Percentiles rank a stretch among this genome's conserved stretches.
Evolutionary conservation across 2,329 filamentous ascomycete species (phyloP).

Genomic region (Lizonia empirigonia): DNA sequence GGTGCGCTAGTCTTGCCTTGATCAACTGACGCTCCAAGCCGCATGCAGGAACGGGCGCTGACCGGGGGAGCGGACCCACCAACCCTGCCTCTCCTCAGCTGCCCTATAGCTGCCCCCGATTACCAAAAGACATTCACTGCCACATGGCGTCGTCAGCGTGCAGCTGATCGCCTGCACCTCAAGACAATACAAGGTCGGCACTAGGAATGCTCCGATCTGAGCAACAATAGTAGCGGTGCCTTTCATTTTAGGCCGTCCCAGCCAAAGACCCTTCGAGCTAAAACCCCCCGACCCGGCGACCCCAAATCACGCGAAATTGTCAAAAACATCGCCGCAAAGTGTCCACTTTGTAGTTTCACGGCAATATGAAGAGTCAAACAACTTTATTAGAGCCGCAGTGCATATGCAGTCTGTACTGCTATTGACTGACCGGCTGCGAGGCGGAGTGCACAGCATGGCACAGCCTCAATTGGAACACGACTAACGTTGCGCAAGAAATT

Average conservation of each 20-base stretch:
- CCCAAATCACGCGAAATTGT: background rate
- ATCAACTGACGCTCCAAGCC: constrained; percentile 11
- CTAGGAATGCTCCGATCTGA: background rate
- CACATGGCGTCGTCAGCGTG: constrained; percentile 11
- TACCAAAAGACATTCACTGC: constrained; percentile 18
- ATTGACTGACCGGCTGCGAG: background rate
- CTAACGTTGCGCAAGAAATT: background rate
- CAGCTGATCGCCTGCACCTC: constrained; percentile 6
- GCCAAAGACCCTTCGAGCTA: background rate
- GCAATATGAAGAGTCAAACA: background rate
- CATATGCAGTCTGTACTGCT: background rate
- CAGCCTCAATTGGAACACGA: constrained; percentile 16
- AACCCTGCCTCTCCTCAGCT: constrained; percentile 13
- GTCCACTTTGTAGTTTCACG: background rate
- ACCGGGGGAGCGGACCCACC: constrained; percentile 1
- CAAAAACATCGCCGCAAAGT: background rate
- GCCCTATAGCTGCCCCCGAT: constrained; percentile 22
- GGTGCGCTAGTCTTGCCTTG: constrained; percentile 13
- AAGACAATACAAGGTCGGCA: constrained; percentile 2
- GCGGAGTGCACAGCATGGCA: constrained; percentile 5
- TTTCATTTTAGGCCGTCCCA: background rate
- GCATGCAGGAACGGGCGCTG: constrained; percentile 16
- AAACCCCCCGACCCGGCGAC: background rate
- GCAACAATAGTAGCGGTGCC: constrained; percentile 16
- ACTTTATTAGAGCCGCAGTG: background rate